These are phyloP conservation scores for Quercus cerris DNA, from an alignment of 306 rosid genomes.

Conservation along the genomic window DNA sequence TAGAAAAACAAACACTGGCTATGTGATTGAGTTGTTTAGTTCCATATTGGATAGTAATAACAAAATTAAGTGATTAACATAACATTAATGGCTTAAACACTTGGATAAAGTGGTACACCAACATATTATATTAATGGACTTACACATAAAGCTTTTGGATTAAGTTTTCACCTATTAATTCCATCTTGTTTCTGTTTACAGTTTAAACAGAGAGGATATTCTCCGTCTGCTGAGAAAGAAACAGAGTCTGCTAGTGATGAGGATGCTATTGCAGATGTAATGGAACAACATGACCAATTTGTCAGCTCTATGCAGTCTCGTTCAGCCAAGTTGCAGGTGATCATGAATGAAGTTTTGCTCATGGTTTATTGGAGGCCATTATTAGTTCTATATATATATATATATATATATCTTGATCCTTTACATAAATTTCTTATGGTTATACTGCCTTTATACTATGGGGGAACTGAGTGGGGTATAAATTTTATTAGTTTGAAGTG, in stretches of 20 bases:
- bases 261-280: constrained; percentile 72
- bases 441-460: background rate
- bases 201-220: constrained; percentile 72
- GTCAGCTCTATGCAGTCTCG: constrained; percentile 89
- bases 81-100: no score
- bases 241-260: constrained; percentile 77
- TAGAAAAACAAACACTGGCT: no score
- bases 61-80: no score
- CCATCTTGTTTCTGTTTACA: constrained; percentile 14
- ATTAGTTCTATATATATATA: background rate
- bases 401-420: background rate
- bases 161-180: background rate
- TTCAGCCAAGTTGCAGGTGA: constrained; percentile 86
- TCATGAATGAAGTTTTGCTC: constrained; percentile 9
- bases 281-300: constrained; percentile 83
- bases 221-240: constrained; percentile 66
- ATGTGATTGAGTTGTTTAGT: no score
- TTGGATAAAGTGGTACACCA: no score
- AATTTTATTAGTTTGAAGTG: no score
- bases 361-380: background rate
- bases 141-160: background rate
- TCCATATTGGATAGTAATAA: no score
- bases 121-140: no score
- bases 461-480: no score
- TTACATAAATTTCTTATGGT: background rate